Conservation (phyloP, 257 asterid species). For the Cordia subcordata region DNA sequence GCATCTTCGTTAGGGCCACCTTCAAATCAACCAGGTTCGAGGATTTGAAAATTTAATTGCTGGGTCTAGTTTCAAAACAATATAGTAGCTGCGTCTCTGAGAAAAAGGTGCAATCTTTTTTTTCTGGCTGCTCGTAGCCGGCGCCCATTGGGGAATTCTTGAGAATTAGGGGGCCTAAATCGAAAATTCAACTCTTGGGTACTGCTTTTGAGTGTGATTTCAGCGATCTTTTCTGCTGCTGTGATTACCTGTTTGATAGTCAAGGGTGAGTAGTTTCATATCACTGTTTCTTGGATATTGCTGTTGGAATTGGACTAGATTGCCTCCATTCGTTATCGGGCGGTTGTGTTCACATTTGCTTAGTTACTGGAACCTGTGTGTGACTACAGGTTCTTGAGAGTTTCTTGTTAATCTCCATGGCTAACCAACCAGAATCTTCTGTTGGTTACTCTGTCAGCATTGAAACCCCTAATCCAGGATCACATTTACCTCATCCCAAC, state of each 20-base stretch:
- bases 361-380: too few relatives aligned
- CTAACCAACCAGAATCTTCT: constrained; percentile 51
- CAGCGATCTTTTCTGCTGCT: too few relatives aligned
- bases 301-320: too few relatives aligned
- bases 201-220: too few relatives aligned
- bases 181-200: neutral
- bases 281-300: neutral
- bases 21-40: neutral
- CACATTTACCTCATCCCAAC: constrained; percentile 19
- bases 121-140: neutral
- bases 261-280: neutral
- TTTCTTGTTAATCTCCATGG: constrained; percentile 28
- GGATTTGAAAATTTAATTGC: neutral
- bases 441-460: constrained; percentile 33
- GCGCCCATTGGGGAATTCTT: neutral
- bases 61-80: too few relatives aligned
- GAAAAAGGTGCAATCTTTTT: neutral
- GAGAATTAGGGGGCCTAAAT: neutral
- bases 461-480: constrained; percentile 19
- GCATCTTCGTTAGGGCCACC: neutral
- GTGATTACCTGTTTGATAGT: neutral
- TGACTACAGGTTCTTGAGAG: neutral
- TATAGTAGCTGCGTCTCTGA: too few relatives aligned
- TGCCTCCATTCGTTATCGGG: too few relatives aligned
- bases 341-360: too few relatives aligned